Evolutionary conservation across 305 asterid species (phyloP), one percentile per base, ranked within the genome.

Genomic region (Solanum hybrid): DNA sequence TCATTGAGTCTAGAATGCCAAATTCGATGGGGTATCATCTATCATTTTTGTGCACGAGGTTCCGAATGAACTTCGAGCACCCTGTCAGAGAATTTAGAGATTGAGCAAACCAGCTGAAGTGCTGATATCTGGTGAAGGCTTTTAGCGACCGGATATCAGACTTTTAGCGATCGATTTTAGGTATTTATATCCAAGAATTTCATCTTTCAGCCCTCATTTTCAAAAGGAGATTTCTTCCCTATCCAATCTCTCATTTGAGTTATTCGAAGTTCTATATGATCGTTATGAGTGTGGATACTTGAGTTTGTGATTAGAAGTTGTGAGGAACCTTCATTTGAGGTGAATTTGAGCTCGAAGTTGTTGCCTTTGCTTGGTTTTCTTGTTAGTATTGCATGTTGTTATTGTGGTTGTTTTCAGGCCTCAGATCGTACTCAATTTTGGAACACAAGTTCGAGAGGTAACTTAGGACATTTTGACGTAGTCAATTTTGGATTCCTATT

Each of bases 171-270:
- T 10, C 24, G 0, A 6, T 56, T 17, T 6, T 3, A 0, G 9
- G 9, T 5, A 42, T 56, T 56, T 17, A 17, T 56, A 56, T 56
- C 69, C 4, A 17, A 4, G 22, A 56, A 56, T 56, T 56, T 56
- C 10, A 56, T 0, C 10, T 56, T 56, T 56, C n/a, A 0, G 2
- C 4, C 24, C 69, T 56, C 10, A 56, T 56, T 56, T 56, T 56
- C 66, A 51, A 51, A 20, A 51, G 69, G 69, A 0, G 4, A 17
- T 56, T 17, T 56, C 10, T 17, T 9, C 69, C 24, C 20, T 7
- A 1, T 56, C 1, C 0, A 1, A 3, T 7, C 10, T 56, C 69
- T 0, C 0, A 56, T 56, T 20, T 7, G 24, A 7, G 11, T 56
- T 2, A 56, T 56, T 56, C 1, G 0, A 56, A 56, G 24, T 56